Conservation (phyloP, 2,329 filamentous ascomycete genomes). For the Monosporascus sp. region DNA sequence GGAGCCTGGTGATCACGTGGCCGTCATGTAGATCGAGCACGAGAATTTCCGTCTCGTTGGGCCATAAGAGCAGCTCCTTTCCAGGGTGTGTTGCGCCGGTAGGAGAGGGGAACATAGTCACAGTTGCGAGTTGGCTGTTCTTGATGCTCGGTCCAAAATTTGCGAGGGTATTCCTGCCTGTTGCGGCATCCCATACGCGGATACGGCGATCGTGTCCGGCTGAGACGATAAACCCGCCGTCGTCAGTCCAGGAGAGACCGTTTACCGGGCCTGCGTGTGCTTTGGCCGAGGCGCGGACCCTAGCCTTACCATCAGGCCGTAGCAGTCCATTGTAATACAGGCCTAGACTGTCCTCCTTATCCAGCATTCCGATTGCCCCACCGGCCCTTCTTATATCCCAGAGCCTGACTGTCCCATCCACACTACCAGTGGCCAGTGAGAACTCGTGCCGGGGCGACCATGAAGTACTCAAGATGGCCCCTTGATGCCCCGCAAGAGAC, state of each 20-base stretch:
- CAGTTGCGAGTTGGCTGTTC: conserved; percentile 62
- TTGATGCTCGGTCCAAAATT: conserved; percentile 81
- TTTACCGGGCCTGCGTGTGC: conserved; percentile 84
- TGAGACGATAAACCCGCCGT: conserved; percentile 71
- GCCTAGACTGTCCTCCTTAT: conserved; percentile 79
- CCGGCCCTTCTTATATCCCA: conserved; percentile 85
- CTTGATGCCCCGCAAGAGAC: conserved; percentile 63
- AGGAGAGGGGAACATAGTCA: conserved; percentile 61
- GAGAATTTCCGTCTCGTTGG: conserved; percentile 76
- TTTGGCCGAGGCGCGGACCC: conserved; percentile 43
- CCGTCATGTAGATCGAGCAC: conserved; percentile 77
- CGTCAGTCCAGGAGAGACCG: conserved; percentile 77
- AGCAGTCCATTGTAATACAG: conserved; percentile 39
- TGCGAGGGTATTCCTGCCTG: conserved; percentile 79
- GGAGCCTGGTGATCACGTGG: conserved; percentile 63
- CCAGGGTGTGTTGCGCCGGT: conserved; percentile 48
- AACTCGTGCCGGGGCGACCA: conserved; percentile 84
- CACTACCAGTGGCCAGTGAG: conserved; percentile 76
- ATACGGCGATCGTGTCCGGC: conserved; percentile 80
- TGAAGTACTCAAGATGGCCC: conserved; percentile 61
- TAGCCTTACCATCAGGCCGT: conserved; percentile 30
- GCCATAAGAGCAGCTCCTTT: conserved; percentile 70
- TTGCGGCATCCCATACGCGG: conserved; percentile 78
- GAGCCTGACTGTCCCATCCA: conserved; percentile 75
- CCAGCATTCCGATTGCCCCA: conserved; percentile 69